Conservation (phyloP, 768 basidiomycete species). For the Paxillus involutus region DNA sequence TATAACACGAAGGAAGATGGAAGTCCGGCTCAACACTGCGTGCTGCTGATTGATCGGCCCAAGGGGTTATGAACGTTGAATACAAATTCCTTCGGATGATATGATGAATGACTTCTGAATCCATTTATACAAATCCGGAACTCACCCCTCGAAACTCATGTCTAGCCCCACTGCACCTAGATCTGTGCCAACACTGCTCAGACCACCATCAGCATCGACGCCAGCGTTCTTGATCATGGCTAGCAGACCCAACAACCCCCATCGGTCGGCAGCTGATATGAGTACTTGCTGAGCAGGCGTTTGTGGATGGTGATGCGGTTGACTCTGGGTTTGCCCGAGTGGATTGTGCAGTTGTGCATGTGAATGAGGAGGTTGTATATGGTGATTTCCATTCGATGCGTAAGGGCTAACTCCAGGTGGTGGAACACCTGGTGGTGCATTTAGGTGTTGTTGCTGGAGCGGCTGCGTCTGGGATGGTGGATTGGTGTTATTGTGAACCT, state of each 20-base stretch:
- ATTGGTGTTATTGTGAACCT: conserved; percentile 34
- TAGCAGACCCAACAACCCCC: conserved; percentile 87
- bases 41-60: conserved; percentile 88
- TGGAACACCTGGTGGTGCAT: conserved; percentile 51
- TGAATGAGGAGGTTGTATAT: conserved; percentile 28
- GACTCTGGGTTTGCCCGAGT: conserved; percentile 30
- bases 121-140: conserved; percentile 24
- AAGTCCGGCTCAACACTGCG: conserved; percentile 90
- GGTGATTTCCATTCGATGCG: conserved; percentile 37
- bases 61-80: conserved; percentile 93
- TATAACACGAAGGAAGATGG: conserved; percentile 89
- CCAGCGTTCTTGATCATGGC: conserved; percentile 82
- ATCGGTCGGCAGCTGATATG: conserved; percentile 89
- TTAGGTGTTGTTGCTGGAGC: conserved; percentile 48
- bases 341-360: conserved; percentile 36
- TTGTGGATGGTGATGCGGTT: conserved; percentile 60
- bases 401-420: conserved; percentile 37
- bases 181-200: conserved; percentile 88
- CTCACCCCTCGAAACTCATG: conserved; percentile 80
- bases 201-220: conserved; percentile 73
- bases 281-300: conserved; percentile 94
- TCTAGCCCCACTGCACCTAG: conserved; percentile 90
- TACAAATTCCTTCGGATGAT: conserved; percentile 62
- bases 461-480: conserved; percentile 29
- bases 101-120: conserved; percentile 19